Conservation (phyloP, 225 moss, liverwort and hornwort genomes). For the Takakia lepidozioides region DNA sequence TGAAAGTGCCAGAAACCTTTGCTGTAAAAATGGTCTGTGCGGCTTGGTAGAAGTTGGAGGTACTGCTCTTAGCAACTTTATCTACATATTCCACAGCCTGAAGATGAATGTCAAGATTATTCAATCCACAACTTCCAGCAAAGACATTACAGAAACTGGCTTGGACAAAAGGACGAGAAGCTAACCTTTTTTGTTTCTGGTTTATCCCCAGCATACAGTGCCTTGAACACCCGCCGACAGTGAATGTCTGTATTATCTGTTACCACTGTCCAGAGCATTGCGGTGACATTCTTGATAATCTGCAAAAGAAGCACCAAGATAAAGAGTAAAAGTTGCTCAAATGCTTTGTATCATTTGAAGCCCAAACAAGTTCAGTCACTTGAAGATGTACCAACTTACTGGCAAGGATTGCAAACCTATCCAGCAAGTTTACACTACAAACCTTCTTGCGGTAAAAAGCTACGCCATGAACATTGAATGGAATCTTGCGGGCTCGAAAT, state of each 20-base stretch:
- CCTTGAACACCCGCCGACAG: slow-evolving; percentile 68
- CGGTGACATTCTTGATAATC: slow-evolving; percentile 72
- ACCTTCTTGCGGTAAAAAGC: slow-evolving; percentile 94
- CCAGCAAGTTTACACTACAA: not conserved
- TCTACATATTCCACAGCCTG: slow-evolving; percentile 85
- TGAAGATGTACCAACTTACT: no score
- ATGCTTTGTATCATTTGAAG: no score
- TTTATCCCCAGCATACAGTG: slow-evolving; percentile 67
- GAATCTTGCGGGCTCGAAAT: slow-evolving; percentile 83
- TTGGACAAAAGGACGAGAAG: not conserved
- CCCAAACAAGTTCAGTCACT: no score
- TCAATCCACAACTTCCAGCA: no score
- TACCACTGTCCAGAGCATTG: slow-evolving; percentile 68
- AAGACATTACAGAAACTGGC: no score
- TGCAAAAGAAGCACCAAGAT: no score
- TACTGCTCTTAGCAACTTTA: slow-evolving; percentile 61
- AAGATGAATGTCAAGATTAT: slow-evolving; percentile 7
- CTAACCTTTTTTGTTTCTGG: slow-evolving; percentile 68
- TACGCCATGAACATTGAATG: slow-evolving; percentile 94
- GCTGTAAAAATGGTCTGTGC: slow-evolving; percentile 71
- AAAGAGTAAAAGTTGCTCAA: no score
- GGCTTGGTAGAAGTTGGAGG: slow-evolving; percentile 56
- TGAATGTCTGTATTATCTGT: slow-evolving; percentile 68
- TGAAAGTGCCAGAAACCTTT: slow-evolving; percentile 89
- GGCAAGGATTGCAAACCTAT: not conserved